These are phyloP conservation scores for Setomelanomma holmii DNA, from an alignment of 2,329 filamentous ascomycete genomes.

Conservation along the genomic window DNA sequence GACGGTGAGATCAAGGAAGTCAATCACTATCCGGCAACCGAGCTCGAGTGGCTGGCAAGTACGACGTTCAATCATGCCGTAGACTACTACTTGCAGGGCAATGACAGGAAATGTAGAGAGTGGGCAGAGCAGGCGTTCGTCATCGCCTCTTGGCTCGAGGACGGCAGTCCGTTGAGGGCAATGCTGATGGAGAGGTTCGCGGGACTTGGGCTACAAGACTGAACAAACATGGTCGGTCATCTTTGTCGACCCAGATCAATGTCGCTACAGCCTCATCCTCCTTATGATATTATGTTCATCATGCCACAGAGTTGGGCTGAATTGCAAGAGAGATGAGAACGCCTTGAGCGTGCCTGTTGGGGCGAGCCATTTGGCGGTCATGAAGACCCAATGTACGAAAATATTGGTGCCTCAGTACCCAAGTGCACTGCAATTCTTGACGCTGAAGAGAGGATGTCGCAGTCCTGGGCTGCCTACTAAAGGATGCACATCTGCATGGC, in stretches of 20 bases:
- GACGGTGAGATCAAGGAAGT: slow-evolving; percentile 43
- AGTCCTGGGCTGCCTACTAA: no score
- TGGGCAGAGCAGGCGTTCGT: slow-evolving; percentile 71
- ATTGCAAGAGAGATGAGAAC: no score
- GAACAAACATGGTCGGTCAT: background rate
- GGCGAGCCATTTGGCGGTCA: no score
- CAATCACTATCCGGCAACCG: slow-evolving; percentile 66
- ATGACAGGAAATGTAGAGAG: slow-evolving; percentile 61
- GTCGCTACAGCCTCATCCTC: background rate
- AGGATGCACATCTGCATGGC: no score
- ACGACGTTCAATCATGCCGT: slow-evolving; percentile 69
- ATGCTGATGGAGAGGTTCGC: slow-evolving; percentile 53
- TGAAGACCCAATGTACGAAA: no score
- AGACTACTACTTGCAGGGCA: slow-evolving; percentile 61
- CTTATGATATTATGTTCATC: no score
- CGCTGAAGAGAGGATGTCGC: no score
- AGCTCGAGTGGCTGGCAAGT: slow-evolving; percentile 78
- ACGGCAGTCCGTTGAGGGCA: slow-evolving; percentile 50
- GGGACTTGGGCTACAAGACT: background rate
- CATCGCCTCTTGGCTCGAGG: slow-evolving; percentile 65
- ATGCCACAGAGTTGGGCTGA: no score
- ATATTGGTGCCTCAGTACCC: no score
- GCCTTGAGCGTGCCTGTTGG: background rate
- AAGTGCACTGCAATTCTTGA: no score
- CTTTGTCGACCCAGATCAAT: no score